Evolutionary conservation across 73 alveolate species (phyloP).

Genomic region (Tetrahymena elliotti): DNA sequence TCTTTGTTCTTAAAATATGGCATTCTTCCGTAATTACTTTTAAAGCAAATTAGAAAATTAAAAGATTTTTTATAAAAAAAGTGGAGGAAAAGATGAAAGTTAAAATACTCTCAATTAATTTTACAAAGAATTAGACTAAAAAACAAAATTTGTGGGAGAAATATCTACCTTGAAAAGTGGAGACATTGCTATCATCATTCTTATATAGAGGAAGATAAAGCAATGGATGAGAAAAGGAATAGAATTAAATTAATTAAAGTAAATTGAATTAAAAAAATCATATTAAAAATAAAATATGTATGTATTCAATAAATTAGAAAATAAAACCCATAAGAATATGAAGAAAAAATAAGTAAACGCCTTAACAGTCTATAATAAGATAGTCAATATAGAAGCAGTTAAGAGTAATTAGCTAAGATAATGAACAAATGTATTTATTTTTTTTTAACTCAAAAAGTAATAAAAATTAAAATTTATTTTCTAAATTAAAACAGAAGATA

Average conservation of each 20-base stretch:
- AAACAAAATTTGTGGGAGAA: background rate
- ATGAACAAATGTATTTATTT: background rate
- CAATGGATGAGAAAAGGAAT: background rate
- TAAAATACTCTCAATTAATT: background rate
- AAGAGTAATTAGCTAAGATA: background rate
- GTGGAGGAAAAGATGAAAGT: background rate
- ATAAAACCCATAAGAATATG: background rate
- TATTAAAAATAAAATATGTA: background rate
- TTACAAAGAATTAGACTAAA: background rate
- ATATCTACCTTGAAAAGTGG: background rate
- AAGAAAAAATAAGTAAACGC: background rate
- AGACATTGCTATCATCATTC: background rate
- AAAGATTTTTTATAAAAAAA: background rate
- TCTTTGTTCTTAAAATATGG: constrained; percentile 37
- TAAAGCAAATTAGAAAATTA: background rate
- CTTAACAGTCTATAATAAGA: background rate
- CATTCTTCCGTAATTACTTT: background rate
- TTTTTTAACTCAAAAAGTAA: background rate
- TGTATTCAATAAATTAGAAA: no score
- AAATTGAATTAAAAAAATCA: background rate
- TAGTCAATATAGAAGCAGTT: background rate
- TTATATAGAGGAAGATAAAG: background rate
- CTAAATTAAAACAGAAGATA: background rate
- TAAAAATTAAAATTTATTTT: background rate
- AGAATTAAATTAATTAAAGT: background rate